A percentile compares a stretch with the other conserved stretches of the same genome.
phyloP scores from a whole-genome alignment of 1,284 basidiomycete genomes.

The Moniliella sp. region DNA sequence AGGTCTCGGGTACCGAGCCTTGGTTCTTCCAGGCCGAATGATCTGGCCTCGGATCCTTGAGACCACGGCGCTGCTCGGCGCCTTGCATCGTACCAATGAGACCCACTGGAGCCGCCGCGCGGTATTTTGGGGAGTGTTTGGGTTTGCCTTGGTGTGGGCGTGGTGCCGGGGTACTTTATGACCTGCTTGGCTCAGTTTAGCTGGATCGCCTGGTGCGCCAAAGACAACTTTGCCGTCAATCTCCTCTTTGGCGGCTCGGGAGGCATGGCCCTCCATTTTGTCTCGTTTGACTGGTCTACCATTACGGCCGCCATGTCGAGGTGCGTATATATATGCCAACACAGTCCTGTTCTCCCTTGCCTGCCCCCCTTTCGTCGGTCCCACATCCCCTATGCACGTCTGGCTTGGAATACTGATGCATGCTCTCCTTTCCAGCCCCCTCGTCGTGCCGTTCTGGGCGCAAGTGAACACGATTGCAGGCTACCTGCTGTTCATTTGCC shows the following conservation, averaged over 20 bases:
- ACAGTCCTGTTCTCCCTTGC: no score
- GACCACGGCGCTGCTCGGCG: constrained; percentile 17
- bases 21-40: constrained; percentile 25
- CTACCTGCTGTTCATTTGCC: constrained; percentile 15
- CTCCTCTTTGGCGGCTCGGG: constrained; percentile 17
- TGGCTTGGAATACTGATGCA: no score
- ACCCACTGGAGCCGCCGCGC: no score
- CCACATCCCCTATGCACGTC: no score
- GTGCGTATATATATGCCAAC: no score
- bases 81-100: constrained; percentile 8
- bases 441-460: constrained; percentile 19
- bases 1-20: constrained; percentile 16
- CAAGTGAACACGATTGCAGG: constrained; percentile 13
- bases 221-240: constrained; percentile 20
- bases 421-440: no score
- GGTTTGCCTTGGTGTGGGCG: constrained; percentile 14
- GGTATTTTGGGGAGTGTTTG: constrained; percentile 14
- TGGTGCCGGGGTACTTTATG: constrained; percentile 22
- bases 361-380: no score
- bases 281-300: constrained; percentile 24
- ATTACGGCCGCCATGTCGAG: constrained; percentile 10
- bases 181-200: constrained; percentile 16
- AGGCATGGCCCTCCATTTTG: constrained; percentile 14
- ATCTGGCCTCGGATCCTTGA: constrained; percentile 25
- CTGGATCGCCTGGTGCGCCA: constrained; percentile 22